Evolutionary conservation across 179 eudicot species (phyloP), one percentile per base, ranked within the genome.

Genomic region (Camellia oleifera): DNA sequence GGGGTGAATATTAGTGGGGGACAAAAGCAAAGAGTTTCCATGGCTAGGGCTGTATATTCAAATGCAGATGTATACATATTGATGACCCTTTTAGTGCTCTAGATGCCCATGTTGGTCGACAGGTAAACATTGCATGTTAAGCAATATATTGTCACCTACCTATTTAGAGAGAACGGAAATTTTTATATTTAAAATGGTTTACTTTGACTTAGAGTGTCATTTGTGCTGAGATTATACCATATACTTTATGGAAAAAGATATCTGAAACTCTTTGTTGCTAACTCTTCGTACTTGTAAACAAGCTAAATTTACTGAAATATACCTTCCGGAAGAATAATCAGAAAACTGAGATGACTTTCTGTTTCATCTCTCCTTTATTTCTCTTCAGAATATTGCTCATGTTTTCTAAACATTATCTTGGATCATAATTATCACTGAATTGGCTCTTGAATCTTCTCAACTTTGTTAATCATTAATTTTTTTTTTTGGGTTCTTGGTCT

Each of bases 1-100:
- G 92, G 92, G 50, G 92, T 90, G 45, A 90, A 90, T 76, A 84
- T 88, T 46, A 88, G 90, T 75, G 90, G 90, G 60, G 90, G 90
- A 40, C 92, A 89, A 82, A 89, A 88, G 84, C 92, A 90, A 75
- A 90, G 92, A 84, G 87, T 90, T 71, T 90, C 92, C 52, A 85
- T 90, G 87, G 92, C 92, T 54, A 84, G 92, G 74, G 92, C 90
- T 32, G 90, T 89, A 62, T 89, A 89, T 83, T 87, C 90, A 23
- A 66, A 85, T 80, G 82, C 92, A 15, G 92, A 89, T 84, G 85
- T 87, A 1, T 89, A 87, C 79, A 83, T 89, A 79, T 89, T 54
- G 23, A 20, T 20, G 92, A 89, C 77, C 92, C 92, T 18, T 78
- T 89, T 54, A 89, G 92, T 81, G 92, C 92, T 82, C 85, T 89